Percentiles rank a stretch among this genome's conserved stretches.
These are phyloP conservation scores for Mycena pura DNA, from an alignment of 768 basidiomycete genomes.

Conservation along the genomic window DNA sequence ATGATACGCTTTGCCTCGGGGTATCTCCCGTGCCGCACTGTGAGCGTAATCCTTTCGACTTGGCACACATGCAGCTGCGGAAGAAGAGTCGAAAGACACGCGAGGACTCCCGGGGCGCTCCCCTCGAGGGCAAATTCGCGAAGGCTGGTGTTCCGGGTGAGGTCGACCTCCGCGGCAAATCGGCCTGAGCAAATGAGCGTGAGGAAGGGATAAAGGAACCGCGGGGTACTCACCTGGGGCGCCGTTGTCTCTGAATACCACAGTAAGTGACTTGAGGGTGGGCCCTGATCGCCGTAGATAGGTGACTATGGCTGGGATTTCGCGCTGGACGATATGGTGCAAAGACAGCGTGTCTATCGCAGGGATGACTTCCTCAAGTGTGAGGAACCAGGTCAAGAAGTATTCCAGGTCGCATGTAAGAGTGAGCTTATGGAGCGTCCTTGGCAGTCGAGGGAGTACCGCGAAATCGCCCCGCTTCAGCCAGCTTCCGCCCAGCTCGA, in stretches of 20 bases:
- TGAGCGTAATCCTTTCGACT: background rate
- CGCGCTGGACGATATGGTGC: slow-evolving; percentile 14
- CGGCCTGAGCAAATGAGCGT: background rate
- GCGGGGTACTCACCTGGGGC: background rate
- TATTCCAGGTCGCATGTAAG: slow-evolving; percentile 24
- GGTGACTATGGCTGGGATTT: slow-evolving; percentile 1
- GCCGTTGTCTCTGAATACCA: slow-evolving; percentile 10
- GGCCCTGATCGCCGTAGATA: slow-evolving; percentile 1
- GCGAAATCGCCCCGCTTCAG: background rate
- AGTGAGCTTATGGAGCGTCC: slow-evolving; percentile 7
- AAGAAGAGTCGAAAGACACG: background rate
- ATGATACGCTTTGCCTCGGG: background rate
- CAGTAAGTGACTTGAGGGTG: slow-evolving; percentile 4
- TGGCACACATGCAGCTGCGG: slow-evolving; percentile 7
- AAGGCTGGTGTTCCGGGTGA: slow-evolving; percentile 9
- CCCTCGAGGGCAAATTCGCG: slow-evolving; percentile 13
- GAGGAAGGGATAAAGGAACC: background rate
- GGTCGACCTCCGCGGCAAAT: background rate
- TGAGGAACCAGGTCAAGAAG: slow-evolving; percentile 17
- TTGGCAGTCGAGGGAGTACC: background rate
- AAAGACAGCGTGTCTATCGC: slow-evolving; percentile 5
- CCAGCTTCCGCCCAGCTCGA: slow-evolving; percentile 26
- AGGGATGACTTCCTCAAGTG: slow-evolving; percentile 3
- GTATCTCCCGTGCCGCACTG: background rate
- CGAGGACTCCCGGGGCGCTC: background rate